These are phyloP conservation scores for Magnaporthiopsis incrustans DNA, from an alignment of 2,329 filamentous ascomycete genomes.

Conservation along the genomic window DNA sequence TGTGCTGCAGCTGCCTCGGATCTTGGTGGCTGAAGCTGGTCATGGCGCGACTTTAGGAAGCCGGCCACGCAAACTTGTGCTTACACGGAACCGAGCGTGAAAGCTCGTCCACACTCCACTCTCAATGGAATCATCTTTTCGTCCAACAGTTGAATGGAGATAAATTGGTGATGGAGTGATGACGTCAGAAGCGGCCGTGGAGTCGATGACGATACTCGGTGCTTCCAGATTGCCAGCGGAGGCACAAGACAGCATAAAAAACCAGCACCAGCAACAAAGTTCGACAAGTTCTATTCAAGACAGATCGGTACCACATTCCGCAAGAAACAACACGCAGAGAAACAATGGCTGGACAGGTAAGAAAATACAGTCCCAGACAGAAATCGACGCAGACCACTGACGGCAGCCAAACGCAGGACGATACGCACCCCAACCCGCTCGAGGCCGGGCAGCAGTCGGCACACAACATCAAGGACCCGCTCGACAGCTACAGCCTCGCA, in stretches of 20 bases:
- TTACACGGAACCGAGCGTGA: too few relatives aligned
- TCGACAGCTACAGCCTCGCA: constrained; percentile 4
- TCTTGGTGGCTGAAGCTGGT: background rate
- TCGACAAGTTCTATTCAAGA: background rate
- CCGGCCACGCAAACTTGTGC: too few relatives aligned
- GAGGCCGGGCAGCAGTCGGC: constrained; percentile 1
- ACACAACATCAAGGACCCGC: constrained; percentile 7
- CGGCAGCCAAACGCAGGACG: background rate
- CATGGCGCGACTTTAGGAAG: too few relatives aligned
- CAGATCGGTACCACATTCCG: background rate
- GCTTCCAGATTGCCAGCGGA: background rate
- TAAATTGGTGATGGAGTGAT: background rate
- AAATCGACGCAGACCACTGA: background rate
- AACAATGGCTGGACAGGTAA: background rate
- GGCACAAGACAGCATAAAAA: too few relatives aligned
- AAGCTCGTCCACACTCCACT: background rate
- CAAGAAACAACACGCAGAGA: background rate
- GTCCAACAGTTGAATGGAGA: background rate
- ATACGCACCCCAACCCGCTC: constrained; percentile 4
- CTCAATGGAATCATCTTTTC: background rate
- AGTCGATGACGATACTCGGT: background rate
- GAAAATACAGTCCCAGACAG: background rate
- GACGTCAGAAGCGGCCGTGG: background rate
- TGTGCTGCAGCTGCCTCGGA: background rate
- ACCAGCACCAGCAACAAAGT: background rate